Conservation (phyloP, 495 filamentous ascomycete species). For the Xylaria longipes region DNA sequence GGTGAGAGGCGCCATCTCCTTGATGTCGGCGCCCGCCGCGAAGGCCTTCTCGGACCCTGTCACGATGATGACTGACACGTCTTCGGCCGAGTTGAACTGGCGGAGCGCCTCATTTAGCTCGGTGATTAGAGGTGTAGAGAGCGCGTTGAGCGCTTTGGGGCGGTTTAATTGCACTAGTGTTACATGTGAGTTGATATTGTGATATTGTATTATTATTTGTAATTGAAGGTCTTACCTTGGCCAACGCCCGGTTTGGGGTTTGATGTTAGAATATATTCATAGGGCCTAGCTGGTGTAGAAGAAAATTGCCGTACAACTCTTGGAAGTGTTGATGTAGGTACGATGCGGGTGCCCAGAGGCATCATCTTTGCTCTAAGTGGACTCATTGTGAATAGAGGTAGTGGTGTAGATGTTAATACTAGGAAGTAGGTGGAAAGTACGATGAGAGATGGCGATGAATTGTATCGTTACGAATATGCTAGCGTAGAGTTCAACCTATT, state of each 20-base stretch:
- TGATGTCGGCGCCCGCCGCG: conserved; percentile 97
- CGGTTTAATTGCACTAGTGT: conserved; percentile 87
- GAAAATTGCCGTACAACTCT: conserved; percentile 63
- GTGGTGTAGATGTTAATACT: background rate
- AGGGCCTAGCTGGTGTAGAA: conserved; percentile 59
- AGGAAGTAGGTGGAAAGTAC: background rate
- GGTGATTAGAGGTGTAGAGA: conserved; percentile 82
- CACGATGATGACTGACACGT: conserved; percentile 78
- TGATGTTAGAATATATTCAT: conserved; percentile 82
- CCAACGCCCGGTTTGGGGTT: conserved; percentile 87
- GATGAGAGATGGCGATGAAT: background rate
- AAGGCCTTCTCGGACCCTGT: conserved; percentile 90
- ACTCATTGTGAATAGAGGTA: conserved; percentile 53
- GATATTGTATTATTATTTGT: background rate
- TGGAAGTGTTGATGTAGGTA: conserved; percentile 50
- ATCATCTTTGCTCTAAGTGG: conserved; percentile 56
- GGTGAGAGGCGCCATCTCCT: conserved; percentile 92
- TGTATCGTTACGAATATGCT: background rate
- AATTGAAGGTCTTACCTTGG: conserved; percentile 64
- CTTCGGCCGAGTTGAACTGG: conserved; percentile 71
- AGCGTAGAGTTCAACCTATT: background rate
- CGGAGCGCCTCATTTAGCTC: conserved; percentile 87
- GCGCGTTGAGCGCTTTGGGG: conserved; percentile 92
- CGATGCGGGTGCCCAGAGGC: conserved; percentile 65
- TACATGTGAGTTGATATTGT: conserved; percentile 27